These are phyloP conservation scores for Cladosporium austrohemisphaericum DNA, from an alignment of 2,329 filamentous ascomycete genomes.

Conservation along the genomic window DNA sequence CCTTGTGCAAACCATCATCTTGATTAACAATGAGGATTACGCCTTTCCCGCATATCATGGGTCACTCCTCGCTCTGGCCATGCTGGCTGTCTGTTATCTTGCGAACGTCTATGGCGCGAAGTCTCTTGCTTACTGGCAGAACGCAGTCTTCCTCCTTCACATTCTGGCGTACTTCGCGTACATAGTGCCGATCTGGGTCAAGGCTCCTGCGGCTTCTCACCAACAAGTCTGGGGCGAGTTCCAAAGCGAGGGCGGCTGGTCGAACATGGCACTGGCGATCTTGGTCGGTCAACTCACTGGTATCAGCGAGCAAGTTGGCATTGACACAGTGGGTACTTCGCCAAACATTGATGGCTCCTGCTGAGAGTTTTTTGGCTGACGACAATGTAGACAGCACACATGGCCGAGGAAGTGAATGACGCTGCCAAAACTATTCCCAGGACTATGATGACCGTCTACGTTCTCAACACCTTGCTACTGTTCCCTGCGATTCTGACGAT, in stretches of 20 bases:
- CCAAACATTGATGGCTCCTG: background rate
- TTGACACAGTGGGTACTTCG: background rate
- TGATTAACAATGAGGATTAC: slow-evolving; percentile 42
- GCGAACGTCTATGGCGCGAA: slow-evolving; percentile 30
- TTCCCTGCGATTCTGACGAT: slow-evolving; percentile 30
- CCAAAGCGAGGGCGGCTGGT: slow-evolving; percentile 18
- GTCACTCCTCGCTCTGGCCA: slow-evolving; percentile 44
- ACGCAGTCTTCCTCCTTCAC: slow-evolving; percentile 39
- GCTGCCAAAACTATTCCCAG: slow-evolving; percentile 17
- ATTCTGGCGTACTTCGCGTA: slow-evolving; percentile 21
- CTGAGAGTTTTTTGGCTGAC: slow-evolving; percentile 18
- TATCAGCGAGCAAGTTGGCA: background rate
- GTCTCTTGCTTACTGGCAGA: slow-evolving; percentile 23
- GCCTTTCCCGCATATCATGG: slow-evolving; percentile 44
- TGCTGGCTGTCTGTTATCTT: slow-evolving; percentile 27
- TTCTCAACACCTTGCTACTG: slow-evolving; percentile 22
- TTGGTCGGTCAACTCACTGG: slow-evolving; percentile 15
- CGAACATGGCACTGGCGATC: slow-evolving; percentile 14
- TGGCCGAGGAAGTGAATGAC: slow-evolving; percentile 22
- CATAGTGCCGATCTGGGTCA: slow-evolving; percentile 19
- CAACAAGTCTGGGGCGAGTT: slow-evolving; percentile 11
- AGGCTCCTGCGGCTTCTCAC: slow-evolving; percentile 6
- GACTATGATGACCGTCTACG: slow-evolving; percentile 17
- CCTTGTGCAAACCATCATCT: slow-evolving; percentile 24
- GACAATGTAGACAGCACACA: slow-evolving; percentile 12